Evolutionary conservation across 768 basidiomycete genomes (phyloP).

Genomic region (Naematelia aurantialba): DNA sequence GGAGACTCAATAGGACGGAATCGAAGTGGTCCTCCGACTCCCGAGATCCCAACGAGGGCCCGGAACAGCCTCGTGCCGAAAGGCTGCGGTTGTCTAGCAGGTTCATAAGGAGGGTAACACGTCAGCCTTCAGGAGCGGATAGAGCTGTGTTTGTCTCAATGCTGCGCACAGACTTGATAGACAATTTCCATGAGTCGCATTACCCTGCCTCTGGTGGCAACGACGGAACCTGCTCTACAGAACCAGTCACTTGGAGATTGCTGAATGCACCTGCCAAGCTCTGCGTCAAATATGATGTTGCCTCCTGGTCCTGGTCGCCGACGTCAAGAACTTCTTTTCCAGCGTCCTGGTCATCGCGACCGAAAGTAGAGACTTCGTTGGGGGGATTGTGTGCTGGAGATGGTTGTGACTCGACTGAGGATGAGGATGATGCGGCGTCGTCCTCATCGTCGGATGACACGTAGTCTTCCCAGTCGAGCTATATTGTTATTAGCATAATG

Average conservation of each 20-base stretch:
- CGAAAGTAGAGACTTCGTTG: not conserved
- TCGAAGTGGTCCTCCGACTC: too few species aligned
- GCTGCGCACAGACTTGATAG: too few species aligned
- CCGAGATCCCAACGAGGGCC: too few species aligned
- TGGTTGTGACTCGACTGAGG: not conserved
- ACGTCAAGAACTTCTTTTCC: not conserved
- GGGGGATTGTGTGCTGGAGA: not conserved
- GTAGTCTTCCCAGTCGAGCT: slow-evolving; percentile 39
- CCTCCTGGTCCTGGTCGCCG: not conserved
- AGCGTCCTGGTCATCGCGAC: too few species aligned
- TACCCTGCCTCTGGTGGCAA: not conserved
- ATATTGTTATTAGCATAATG: slow-evolving; percentile 6
- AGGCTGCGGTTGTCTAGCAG: too few species aligned
- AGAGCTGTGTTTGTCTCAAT: too few species aligned
- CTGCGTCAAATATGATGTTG: not conserved
- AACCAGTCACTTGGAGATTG: not conserved
- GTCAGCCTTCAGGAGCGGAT: too few species aligned
- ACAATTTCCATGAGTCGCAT: not conserved
- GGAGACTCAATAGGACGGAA: too few species aligned
- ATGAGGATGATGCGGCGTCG: slow-evolving; percentile 2
- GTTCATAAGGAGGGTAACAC: too few species aligned
- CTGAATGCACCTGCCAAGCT: not conserved
- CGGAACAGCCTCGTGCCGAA: too few species aligned
- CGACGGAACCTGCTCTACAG: not conserved
- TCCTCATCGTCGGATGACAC: slow-evolving; percentile 33